phyloP scores from a whole-genome alignment of 2,329 filamentous ascomycete species.

The Phialophora tarda region DNA sequence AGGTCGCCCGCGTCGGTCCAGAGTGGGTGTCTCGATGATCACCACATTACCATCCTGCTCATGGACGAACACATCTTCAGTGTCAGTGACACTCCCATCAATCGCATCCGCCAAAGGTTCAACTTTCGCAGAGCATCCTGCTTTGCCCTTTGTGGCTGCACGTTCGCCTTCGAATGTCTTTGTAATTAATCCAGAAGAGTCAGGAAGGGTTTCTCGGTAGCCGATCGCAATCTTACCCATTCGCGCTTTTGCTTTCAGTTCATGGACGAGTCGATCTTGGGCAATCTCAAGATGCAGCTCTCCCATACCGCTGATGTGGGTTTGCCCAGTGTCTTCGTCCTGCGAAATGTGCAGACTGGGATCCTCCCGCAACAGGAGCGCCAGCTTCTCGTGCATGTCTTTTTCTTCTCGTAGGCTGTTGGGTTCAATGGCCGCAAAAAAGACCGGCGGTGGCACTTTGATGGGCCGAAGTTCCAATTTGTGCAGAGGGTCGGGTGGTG shows the following conservation, averaged over 20 bases:
- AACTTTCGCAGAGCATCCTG: constrained; percentile 72
- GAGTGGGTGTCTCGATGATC: constrained; percentile 59
- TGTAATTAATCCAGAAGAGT: constrained; percentile 61
- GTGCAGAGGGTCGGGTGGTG: constrained; percentile 71
- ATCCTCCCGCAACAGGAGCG: constrained; percentile 84
- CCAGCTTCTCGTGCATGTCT: constrained; percentile 74
- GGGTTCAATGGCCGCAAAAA: constrained; percentile 92
- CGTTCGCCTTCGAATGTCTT: constrained; percentile 78
- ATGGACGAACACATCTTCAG: constrained; percentile 43
- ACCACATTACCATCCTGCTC: constrained; percentile 73
- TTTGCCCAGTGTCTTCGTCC: constrained; percentile 90
- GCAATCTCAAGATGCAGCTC: constrained; percentile 95
- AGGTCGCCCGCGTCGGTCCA: constrained; percentile 50
- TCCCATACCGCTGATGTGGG: constrained; percentile 93
- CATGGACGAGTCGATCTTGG: constrained; percentile 81
- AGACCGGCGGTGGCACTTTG: constrained; percentile 88
- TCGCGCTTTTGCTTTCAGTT: constrained; percentile 81
- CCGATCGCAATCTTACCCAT: constrained; percentile 95
- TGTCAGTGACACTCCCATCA: constrained; percentile 38
- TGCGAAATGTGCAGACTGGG: constrained; percentile 84
- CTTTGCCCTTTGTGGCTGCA: constrained; percentile 78
- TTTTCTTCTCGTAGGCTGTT: constrained; percentile 79
- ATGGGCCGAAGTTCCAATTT: constrained; percentile 85
- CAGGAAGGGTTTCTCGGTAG: constrained; percentile 81
- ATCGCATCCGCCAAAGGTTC: constrained; percentile 58